Conservation (phyloP, 495 filamentous ascomycete species). For the Cercophora scortea region DNA sequence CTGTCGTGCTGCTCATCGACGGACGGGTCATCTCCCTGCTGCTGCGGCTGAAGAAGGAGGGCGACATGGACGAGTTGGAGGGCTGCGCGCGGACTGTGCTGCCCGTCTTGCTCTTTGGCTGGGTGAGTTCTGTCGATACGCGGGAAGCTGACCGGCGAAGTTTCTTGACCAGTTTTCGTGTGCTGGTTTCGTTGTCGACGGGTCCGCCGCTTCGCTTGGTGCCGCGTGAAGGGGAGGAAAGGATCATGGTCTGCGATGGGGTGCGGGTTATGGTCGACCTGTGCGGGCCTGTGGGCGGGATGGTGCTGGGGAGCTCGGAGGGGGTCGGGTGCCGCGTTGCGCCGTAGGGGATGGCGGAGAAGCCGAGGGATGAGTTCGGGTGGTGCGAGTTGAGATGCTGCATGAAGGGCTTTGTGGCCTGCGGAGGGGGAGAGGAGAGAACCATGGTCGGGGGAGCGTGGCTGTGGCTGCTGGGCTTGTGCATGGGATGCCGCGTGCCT, state of each 20-base stretch:
- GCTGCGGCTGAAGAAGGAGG: not conserved
- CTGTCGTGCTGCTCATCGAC: not conserved
- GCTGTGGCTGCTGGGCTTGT: slow-evolving; percentile 7
- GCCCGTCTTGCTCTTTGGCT: no score
- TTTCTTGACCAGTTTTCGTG: slow-evolving; percentile 29
- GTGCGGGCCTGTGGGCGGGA: not conserved
- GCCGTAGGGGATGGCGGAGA: not conserved
- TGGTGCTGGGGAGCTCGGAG: not conserved
- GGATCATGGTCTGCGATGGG: not conserved
- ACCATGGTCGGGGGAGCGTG: slow-evolving; percentile 6
- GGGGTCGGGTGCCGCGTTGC: not conserved
- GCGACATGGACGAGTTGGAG: not conserved
- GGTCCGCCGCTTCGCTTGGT: slow-evolving; percentile 16
- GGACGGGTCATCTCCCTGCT: not conserved
- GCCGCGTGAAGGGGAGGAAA: slow-evolving; percentile 9
- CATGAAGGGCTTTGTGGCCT: not conserved
- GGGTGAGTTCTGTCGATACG: slow-evolving; percentile 7
- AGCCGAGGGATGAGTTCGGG: not conserved
- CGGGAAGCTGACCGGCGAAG: slow-evolving; percentile 20
- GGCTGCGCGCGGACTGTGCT: not conserved
- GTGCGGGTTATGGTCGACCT: not conserved
- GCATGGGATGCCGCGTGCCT: slow-evolving; percentile 33
- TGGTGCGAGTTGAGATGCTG: not conserved
- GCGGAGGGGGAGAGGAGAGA: slow-evolving; percentile 6
- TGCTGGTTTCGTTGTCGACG: slow-evolving; percentile 1